Evolutionary conservation across 1,284 basidiomycete genomes (phyloP).

Genomic region (Ganoderma lingzhi): DNA sequence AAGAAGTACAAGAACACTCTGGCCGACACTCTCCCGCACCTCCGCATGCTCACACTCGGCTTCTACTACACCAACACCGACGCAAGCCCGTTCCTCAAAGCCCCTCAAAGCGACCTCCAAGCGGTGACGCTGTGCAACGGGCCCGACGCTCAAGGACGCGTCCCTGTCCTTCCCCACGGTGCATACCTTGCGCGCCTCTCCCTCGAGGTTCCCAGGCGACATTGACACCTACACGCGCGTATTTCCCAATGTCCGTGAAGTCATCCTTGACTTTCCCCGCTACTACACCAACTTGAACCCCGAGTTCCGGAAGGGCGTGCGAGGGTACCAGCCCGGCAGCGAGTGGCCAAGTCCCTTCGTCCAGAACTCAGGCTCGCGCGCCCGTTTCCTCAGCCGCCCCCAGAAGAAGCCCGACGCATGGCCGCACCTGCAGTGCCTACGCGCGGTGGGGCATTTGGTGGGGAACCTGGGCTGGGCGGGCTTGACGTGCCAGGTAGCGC

Average conservation of each 20-base stretch:
- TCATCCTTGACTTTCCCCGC: background rate
- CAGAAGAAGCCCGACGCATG: background rate
- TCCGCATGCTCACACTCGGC: background rate
- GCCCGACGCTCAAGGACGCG: background rate
- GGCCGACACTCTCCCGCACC: background rate
- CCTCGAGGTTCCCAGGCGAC: background rate
- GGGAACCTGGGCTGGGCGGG: background rate
- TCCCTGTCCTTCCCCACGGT: background rate
- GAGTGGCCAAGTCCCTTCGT: background rate
- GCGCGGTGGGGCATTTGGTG: background rate
- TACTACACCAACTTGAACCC: background rate
- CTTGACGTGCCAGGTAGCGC: background rate
- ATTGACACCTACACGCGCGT: background rate
- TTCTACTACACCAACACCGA: background rate
- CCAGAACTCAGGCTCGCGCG: background rate
- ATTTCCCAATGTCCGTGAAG: background rate
- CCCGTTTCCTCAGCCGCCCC: background rate
- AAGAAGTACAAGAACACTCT: background rate
- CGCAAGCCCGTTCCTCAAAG: background rate
- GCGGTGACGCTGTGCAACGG: background rate
- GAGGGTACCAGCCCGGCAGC: background rate
- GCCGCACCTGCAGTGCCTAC: conserved; percentile 1
- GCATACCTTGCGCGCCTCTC: background rate
- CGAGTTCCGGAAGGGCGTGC: background rate
- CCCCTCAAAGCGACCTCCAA: background rate